phyloP scores from a whole-genome alignment of 441 rosid species.

The Adansonia grandidieri region DNA sequence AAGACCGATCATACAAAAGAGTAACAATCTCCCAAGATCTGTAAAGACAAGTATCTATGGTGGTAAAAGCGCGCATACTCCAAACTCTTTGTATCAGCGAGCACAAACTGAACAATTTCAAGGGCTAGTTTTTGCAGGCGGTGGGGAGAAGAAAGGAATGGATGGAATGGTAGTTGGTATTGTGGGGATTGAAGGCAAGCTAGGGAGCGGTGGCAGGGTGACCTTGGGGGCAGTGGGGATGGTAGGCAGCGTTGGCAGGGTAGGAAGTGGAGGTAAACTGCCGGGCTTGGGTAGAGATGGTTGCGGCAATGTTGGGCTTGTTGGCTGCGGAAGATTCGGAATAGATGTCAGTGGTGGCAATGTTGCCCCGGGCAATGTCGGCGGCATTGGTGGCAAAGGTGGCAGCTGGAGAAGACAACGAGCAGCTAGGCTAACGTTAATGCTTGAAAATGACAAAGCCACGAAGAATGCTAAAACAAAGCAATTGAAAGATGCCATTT shows the following conservation, averaged over 20 bases:
- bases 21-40: background rate
- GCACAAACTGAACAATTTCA: background rate
- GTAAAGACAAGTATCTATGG: background rate
- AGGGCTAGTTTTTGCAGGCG: constrained; percentile 31
- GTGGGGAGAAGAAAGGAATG: constrained; percentile 38
- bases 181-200: constrained; percentile 29
- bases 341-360: constrained; percentile 33
- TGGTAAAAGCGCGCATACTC: background rate
- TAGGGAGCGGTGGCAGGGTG: constrained; percentile 30
- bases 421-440: constrained; percentile 30
- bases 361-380: background rate
- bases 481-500: constrained; percentile 37
- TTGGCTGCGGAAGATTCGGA: constrained; percentile 30
- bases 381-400: too few relatives aligned
- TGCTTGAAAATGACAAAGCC: constrained; percentile 28
- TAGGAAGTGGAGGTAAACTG: constrained; percentile 34
- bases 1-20: background rate
- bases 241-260: constrained; percentile 29
- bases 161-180: constrained; percentile 26
- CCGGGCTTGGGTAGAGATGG: constrained; percentile 31
- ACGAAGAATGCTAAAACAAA: constrained; percentile 27
- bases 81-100: background rate
- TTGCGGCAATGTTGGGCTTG: constrained; percentile 34
- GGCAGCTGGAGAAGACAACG: constrained; percentile 38
- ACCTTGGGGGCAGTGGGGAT: constrained; percentile 25